A percentile compares a stretch with the other conserved stretches of the same genome.
These are phyloP conservation scores for Saccharomycopsis malanga DNA, from an alignment of 805 yeast species.

Conservation along the genomic window DNA sequence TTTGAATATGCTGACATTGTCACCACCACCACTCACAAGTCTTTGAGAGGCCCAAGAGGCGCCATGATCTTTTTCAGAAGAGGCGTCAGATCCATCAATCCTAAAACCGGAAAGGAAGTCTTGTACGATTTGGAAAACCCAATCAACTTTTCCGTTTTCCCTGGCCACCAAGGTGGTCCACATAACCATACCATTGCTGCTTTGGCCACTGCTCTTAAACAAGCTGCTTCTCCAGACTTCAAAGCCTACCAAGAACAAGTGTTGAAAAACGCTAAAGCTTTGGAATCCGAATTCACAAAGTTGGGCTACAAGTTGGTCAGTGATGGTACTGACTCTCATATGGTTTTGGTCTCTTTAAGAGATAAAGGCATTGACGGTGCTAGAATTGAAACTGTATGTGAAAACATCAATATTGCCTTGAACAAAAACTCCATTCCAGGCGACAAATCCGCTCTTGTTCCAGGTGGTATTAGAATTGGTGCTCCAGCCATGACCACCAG, in stretches of 20 bases:
- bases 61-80: constrained; percentile 96
- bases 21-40: constrained; percentile 96
- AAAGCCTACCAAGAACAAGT: constrained; percentile 79
- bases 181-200: constrained; percentile 98
- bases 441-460: constrained; percentile 91
- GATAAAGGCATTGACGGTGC: constrained; percentile 85
- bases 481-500: constrained; percentile 99
- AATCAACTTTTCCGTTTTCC: constrained; percentile 96
- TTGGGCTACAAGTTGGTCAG: constrained; percentile 75
- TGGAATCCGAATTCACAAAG: constrained; percentile 58
- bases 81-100: constrained; percentile 75
- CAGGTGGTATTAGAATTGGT: constrained; percentile 95
- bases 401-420: constrained; percentile 86
- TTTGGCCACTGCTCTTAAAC: constrained; percentile 89
- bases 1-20: constrained; percentile 92
- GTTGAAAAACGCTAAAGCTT: constrained; percentile 69
- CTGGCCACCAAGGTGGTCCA: constrained; percentile 99
- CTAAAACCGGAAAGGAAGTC: constrained; percentile 79
- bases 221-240: constrained; percentile 84
- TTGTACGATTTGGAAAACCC: constrained; percentile 82
- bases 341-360: constrained; percentile 78
- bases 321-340: constrained; percentile 91
- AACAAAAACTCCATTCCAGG: constrained; percentile 97
- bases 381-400: constrained; percentile 84
- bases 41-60: constrained; percentile 98